Evolutionary conservation across 352 stramenopile genomes (phyloP), one percentile per base, ranked within the genome.

Genomic region (Phytopythium kandeliae): DNA sequence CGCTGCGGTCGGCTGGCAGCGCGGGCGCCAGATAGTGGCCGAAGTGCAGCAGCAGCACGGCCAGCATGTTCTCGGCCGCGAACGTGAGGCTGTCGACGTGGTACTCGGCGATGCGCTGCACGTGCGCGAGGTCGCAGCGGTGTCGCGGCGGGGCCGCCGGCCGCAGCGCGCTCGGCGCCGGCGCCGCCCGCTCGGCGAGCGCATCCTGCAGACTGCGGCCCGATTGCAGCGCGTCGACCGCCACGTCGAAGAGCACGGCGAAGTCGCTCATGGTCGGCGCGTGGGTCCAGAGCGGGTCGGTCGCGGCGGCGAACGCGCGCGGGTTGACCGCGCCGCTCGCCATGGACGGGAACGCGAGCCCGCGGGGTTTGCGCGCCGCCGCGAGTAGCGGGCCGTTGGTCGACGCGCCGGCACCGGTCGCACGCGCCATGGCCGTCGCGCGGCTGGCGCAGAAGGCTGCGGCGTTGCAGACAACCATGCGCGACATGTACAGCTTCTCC

Each of bases 381-480:
- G 79, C 65, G 19, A 89, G 60, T 44, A 89, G 50, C 25, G 79
- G 74, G n/a, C 13, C 28, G 43, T 19, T 51, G 3, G 42, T 13
- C 6, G 24, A 48, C 22, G 30, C 9, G 12, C 6, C 26, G 6
- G 15, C 5, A 5, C 11, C 16, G 5, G 7, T 38, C 26, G 43
- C 25, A 10, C 43, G 43, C 43, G 26, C 10, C 43, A 38, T 35
- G 26, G 64, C 65, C 54, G 85, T 77, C 75, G 89, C 86, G 21
- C 78, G 78, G n/a, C 54, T 86, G 12, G 69, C 60, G 50, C 83
- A 94, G 56, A 86, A 89, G 37, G 83, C 78, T 3, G 73, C 69
- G 13, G 78, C 59, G 55, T 92, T 90, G 60, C 78, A 92, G 48
- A 91, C 25, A 11, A 92, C 83, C 78, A 94, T 86, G 28, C 80